Evolutionary conservation across 2,329 filamentous ascomycete species (phyloP), one percentile per base, ranked within the genome.

Genomic region (Botryotinia convoluta): DNA sequence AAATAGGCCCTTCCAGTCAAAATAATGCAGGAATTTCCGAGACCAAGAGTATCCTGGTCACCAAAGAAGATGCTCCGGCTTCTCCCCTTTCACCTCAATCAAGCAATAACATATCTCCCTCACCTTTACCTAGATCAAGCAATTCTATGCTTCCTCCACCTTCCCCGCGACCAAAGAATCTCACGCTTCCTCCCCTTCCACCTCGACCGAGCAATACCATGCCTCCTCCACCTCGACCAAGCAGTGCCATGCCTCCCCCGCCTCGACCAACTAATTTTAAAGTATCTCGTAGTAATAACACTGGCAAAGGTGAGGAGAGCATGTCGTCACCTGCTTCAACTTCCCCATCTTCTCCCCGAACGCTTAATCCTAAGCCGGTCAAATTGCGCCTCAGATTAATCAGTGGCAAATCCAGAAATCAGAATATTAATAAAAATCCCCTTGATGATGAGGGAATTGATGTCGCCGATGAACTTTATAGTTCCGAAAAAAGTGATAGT

Each of bases 1-100:
- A 42, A 42, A 26, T 9, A 18, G 26, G 60, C 16, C 35, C 26
- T 39, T 62, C 37, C 7, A 62, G 12, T 39, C 60, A 39, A 9
- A 62, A 10, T 39, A 10, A 67, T 39, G 32, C 32, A 51, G 5
- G 1, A 18, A 22, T 20, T 54, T 1, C n/a, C 2, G 4, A 29
- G 8, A 45, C 0, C 16, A 35, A 16, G 12, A 18, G 6, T 29
- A 16, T 37, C 29, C 20, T 12, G 29, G 42, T 7, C 35, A 26
- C 42, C 14, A n/a, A 42, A n/a, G 4, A n/a, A 3, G 4, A 51
- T 18, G 2, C 2, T 6, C 1, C 16, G 1, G 9, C 1, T 22
- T 22, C 32, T n/a, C 14, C 32, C 4, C 45, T 4, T 14, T 39
- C 45, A 20, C 26, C 26, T 54, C 64, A 32, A 37, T 2, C 4